phyloP scores from a whole-genome alignment of 2,329 filamentous ascomycete genomes.

The Cercospora beticola region DNA sequence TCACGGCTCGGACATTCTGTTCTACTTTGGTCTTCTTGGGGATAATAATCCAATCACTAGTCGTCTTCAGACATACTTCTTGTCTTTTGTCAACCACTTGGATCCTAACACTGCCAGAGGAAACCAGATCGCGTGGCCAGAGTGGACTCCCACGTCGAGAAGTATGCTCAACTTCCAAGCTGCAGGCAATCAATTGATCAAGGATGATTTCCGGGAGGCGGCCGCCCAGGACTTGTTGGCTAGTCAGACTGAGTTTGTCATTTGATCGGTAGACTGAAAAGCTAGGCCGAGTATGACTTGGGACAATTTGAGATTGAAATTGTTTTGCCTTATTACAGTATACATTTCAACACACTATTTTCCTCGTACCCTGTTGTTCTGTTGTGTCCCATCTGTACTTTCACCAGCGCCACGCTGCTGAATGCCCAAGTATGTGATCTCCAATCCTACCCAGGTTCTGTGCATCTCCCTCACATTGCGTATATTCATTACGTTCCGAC shows the following conservation, averaged over 20 bases:
- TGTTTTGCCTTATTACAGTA: neutral
- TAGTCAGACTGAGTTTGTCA: slow-evolving; percentile 26
- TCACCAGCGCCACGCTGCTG: neutral
- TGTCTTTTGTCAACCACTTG: slow-evolving; percentile 67
- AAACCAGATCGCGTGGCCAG: slow-evolving; percentile 51
- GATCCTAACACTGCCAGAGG: slow-evolving; percentile 61
- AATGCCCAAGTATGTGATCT: neutral
- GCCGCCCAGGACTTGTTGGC: slow-evolving; percentile 45
- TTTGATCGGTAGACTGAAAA: neutral
- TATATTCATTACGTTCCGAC: neutral
- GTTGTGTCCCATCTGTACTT: neutral
- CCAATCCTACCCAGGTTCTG: neutral
- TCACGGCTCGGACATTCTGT: slow-evolving; percentile 57
- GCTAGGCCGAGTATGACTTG: neutral
- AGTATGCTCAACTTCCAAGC: slow-evolving; percentile 54
- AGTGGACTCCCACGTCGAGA: slow-evolving; percentile 50
- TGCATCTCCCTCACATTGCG: neutral
- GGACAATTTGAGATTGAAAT: neutral
- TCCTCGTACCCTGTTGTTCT: neutral
- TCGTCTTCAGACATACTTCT: slow-evolving; percentile 67
- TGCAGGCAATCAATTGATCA: slow-evolving; percentile 38
- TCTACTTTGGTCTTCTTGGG: slow-evolving; percentile 14
- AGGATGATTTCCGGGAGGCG: slow-evolving; percentile 52
- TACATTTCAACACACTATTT: neutral
- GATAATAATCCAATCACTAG: slow-evolving; percentile 20